These are phyloP conservation scores for Dryas octopetala DNA, from an alignment of 306 rosid species.

Conservation along the genomic window DNA sequence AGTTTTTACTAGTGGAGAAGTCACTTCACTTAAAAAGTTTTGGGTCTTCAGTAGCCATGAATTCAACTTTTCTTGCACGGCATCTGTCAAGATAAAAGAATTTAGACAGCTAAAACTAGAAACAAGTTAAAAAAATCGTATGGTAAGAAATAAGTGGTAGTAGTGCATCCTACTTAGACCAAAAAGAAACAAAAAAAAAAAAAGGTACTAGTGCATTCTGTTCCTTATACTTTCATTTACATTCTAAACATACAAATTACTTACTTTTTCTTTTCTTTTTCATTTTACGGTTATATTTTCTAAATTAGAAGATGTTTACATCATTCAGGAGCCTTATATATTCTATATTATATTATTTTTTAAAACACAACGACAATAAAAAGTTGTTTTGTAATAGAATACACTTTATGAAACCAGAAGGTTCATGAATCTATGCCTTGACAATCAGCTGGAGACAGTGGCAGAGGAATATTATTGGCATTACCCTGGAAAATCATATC, in stretches of 20 bases:
- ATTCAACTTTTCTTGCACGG: slow-evolving; percentile 70
- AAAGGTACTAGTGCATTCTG: not conserved
- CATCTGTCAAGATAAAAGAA: slow-evolving; percentile 41
- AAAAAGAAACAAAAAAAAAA: not conserved
- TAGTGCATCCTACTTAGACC: not conserved
- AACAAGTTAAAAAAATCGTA: not conserved
- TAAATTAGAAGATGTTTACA: not conserved
- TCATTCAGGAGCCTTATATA: not conserved
- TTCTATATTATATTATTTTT: not conserved
- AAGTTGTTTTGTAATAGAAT: too few relatives aligned
- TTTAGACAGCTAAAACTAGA: slow-evolving; percentile 11
- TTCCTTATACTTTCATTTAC: not conserved
- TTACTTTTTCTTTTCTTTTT: not conserved
- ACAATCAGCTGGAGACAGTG: not conserved
- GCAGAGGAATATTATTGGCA: not conserved
- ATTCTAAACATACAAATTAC: not conserved
- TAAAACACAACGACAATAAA: not conserved
- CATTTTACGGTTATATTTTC: not conserved
- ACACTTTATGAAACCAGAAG: not conserved
- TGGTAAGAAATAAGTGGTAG: not conserved
- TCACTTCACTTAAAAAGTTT: slow-evolving; percentile 68
- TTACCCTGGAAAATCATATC: not conserved
- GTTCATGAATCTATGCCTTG: not conserved
- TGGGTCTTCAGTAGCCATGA: slow-evolving; percentile 71
- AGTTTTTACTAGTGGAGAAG: slow-evolving; percentile 66